phyloP scores from a whole-genome alignment of 2,329 filamentous ascomycete species.

The Eurotiales sp. region DNA sequence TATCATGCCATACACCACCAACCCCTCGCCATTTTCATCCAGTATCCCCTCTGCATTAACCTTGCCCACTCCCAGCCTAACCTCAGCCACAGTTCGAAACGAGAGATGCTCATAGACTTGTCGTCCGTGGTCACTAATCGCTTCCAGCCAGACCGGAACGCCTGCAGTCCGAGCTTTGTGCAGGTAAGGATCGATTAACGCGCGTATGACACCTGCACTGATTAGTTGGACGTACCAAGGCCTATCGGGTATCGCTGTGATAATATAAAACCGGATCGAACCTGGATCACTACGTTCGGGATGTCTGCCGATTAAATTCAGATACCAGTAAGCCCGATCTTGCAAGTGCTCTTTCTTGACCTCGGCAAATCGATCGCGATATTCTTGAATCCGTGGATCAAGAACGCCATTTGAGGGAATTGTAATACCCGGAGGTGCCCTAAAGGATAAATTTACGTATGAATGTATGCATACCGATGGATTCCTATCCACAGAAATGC shows the following conservation, averaged over 20 bases:
- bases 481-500: neutral
- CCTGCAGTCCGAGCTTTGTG: neutral
- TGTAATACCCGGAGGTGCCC: neutral
- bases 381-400: neutral
- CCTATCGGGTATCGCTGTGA: neutral
- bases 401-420: neutral
- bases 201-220: neutral
- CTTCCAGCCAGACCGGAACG: conserved; percentile 1
- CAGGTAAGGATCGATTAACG: conserved; percentile 5
- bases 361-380: neutral
- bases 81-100: conserved; percentile 1
- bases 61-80: conserved; percentile 2
- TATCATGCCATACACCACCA: conserved; percentile 1
- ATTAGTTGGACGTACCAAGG: neutral
- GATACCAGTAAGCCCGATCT: conserved; percentile 3
- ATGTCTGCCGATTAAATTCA: conserved; percentile 7
- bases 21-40: conserved; percentile 3
- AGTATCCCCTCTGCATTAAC: neutral
- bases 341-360: conserved; percentile 2
- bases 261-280: too few species aligned
- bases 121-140: neutral
- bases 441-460: neutral
- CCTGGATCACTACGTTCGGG: neutral
- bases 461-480: too few species aligned
- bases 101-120: conserved; percentile 7